Conservation (phyloP, 441 rosid genomes). For the Gossypium schwendimanii region DNA sequence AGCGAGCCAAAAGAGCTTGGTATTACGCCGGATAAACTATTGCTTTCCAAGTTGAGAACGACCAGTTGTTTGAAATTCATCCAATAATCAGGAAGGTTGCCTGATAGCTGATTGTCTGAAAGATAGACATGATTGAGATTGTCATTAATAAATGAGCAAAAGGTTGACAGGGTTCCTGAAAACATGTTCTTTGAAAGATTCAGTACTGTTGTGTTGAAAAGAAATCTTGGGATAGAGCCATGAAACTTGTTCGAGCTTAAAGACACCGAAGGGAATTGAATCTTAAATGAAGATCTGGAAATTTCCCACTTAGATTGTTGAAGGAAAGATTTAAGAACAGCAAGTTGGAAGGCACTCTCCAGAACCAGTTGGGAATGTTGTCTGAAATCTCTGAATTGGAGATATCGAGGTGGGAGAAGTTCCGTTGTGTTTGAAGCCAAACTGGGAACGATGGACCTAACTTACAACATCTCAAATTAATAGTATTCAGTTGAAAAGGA, state of each 20-base stretch:
- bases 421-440: background rate
- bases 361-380: background rate
- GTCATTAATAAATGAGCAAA: background rate
- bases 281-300: background rate
- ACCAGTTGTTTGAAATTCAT: slow-evolving; percentile 1
- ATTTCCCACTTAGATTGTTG: background rate
- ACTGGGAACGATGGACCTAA: background rate
- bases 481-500: background rate
- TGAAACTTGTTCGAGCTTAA: background rate
- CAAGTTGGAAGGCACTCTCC: background rate
- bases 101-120: slow-evolving; percentile 10
- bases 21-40: background rate
- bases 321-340: background rate
- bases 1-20: background rate
- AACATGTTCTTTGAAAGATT: background rate
- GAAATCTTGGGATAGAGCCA: background rate
- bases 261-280: background rate
- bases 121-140: background rate
- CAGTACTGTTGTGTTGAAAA: background rate
- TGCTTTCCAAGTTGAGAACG: slow-evolving; percentile 14
- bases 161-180: background rate
- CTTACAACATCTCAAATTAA: background rate
- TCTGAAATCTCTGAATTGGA: background rate
- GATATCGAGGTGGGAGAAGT: background rate
- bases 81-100: slow-evolving; percentile 22